These are phyloP conservation scores for Fragilaria crotonensis DNA, from an alignment of 108 stramenopile genomes.

Conservation along the genomic window DNA sequence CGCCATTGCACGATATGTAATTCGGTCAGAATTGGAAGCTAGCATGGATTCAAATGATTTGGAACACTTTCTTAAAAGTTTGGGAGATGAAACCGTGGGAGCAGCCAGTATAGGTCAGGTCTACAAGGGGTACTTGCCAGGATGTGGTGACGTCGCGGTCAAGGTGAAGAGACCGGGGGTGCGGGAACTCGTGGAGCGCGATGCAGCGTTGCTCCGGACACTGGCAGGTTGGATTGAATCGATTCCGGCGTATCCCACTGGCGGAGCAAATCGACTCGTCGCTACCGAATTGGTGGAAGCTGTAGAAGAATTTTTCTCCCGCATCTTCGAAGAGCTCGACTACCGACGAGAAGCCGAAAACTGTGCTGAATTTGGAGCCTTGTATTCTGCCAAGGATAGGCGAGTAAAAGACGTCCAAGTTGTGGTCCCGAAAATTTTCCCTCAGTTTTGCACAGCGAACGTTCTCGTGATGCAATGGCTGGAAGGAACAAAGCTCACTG, in stretches of 20 bases:
- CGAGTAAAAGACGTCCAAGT: constrained; percentile 26
- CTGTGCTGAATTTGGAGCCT: constrained; percentile 17
- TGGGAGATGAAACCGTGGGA: constrained; percentile 8
- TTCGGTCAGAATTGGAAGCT: constrained; percentile 27
- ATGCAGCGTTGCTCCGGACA: constrained; percentile 30
- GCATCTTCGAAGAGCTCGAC: constrained; percentile 57
- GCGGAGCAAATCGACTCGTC: constrained; percentile 25
- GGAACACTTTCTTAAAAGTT: constrained; percentile 3
- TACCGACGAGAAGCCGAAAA: constrained; percentile 45
- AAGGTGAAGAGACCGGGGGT: constrained; percentile 52
- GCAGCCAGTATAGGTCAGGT: constrained; percentile 42
- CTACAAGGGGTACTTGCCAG: constrained; percentile 44
- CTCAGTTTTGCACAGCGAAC: constrained; percentile 45
- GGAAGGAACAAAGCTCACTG: constrained; percentile 45
- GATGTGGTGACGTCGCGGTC: constrained; percentile 39
- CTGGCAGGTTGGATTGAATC: constrained; percentile 40
- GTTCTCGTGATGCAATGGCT: constrained; percentile 68
- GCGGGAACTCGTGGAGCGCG: constrained; percentile 34
- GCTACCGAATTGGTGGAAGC: constrained; percentile 38
- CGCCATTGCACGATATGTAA: constrained; percentile 33
- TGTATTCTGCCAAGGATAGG: constrained; percentile 27
- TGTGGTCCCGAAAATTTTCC: constrained; percentile 44
- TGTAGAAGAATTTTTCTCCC: constrained; percentile 49
- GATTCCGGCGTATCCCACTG: constrained; percentile 13
- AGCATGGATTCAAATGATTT: neutral